These are phyloP conservation scores for Thamnidium elegans DNA, from an alignment of 192 early-diverging fungal genomes.

Conservation along the genomic window DNA sequence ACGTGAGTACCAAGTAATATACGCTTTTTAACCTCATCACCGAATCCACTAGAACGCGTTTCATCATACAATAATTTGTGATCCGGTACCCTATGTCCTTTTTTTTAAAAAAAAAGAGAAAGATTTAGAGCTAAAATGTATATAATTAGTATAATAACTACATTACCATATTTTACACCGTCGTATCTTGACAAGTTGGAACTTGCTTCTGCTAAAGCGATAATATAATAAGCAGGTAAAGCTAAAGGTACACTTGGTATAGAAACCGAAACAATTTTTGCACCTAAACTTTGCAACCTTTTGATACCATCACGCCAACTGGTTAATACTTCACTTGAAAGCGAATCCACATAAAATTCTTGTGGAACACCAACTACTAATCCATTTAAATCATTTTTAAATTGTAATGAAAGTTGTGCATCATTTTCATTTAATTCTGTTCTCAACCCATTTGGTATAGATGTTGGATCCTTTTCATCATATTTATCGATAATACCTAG, in stretches of 20 bases:
- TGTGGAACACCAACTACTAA: slow-evolving; percentile 66
- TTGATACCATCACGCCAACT: slow-evolving; percentile 62
- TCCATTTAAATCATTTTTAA: slow-evolving; percentile 34
- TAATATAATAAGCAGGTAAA: slow-evolving; percentile 82
- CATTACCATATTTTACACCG: slow-evolving; percentile 78
- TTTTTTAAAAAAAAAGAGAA: neutral
- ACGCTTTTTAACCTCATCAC: slow-evolving; percentile 76
- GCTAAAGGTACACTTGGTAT: slow-evolving; percentile 68
- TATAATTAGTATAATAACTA: neutral
- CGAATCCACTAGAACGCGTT: slow-evolving; percentile 71
- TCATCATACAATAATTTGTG: slow-evolving; percentile 50
- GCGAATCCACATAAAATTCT: slow-evolving; percentile 78
- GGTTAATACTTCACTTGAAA: slow-evolving; percentile 50
- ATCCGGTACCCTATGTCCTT: slow-evolving; percentile 39
- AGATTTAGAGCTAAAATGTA: neutral
- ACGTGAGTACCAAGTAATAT: slow-evolving; percentile 87
- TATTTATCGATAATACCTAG: slow-evolving; percentile 55
- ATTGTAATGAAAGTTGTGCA: neutral
- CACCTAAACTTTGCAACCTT: slow-evolving; percentile 57
- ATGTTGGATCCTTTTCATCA: slow-evolving; percentile 66
- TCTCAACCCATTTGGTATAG: slow-evolving; percentile 44
- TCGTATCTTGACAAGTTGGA: slow-evolving; percentile 90
- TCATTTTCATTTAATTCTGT: slow-evolving; percentile 7
- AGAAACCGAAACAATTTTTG: slow-evolving; percentile 64
- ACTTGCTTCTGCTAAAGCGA: slow-evolving; percentile 87